Evolutionary conservation across 306 rosid genomes (phyloP), one percentile per base, ranked within the genome.

Genomic region (Canavalia gladiata): DNA sequence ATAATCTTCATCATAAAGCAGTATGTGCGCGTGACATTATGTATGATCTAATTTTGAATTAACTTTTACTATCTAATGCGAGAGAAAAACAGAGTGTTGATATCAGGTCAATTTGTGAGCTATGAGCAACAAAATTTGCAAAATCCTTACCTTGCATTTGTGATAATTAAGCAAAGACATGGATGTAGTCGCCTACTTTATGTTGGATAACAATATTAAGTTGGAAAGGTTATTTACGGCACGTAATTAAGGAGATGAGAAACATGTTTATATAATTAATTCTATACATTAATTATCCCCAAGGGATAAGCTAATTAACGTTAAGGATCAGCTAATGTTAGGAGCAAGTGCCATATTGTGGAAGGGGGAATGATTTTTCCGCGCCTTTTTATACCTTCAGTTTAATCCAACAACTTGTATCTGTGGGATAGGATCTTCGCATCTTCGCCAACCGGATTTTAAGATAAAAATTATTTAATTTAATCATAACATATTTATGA

Each of bases 201-300:
- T 33, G 52, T 70, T 70, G 39, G 64, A 46, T 49, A 18, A 57
- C 8, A 70, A 80, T 8, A 70, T 70, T 49, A 70, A 80, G 28
- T 59, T 13, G 68, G 7, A 69, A 79, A 46, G 63, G 59, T 8
- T 39, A 55, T 57, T 13, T 3, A 25, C 29, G 60, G 30, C 79
- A 72, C 47, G 66, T 49, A 60, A 52, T 60, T 4, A 11, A 34
- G 43, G 65, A 77, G 74, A 51, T 8, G 62, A 79, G 25, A 70
- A 57, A 80, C 54, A 55, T 46, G n/a, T 13, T 80, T 46, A 41
- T 35, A 25, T 35, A 18, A 49, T 33, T 54, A 78, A 41, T 67
- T 37, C 67, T 29, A 30, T 45, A 67, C 6, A 65, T 33, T 30
- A 13, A 13, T 8, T 2, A 29, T 18, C 66, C 66, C 8, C 6